Evolutionary conservation across 306 rosid species (phyloP).

Genomic region (Chamaecrista fasciculata): DNA sequence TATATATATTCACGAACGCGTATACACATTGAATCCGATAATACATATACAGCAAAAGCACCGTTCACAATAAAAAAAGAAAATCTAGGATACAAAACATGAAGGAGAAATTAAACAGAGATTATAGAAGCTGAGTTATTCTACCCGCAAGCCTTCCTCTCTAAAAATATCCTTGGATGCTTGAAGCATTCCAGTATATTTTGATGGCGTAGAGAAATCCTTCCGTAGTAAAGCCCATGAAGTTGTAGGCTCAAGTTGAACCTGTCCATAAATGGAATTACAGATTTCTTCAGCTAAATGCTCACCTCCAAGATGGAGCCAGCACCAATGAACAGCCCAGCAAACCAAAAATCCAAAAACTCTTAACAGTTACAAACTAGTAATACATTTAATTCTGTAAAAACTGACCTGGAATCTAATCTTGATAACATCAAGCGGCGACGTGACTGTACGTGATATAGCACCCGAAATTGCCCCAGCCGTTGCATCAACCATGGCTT

Average conservation of each 20-base stretch:
- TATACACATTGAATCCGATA: neutral
- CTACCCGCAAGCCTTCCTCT: constrained; percentile 94
- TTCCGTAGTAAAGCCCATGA: constrained; percentile 61
- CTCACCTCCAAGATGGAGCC: constrained; percentile 12
- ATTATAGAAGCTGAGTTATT: constrained; percentile 21
- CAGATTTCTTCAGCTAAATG: constrained; percentile 25
- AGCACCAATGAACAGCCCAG: constrained; percentile 17
- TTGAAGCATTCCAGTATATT: constrained; percentile 92
- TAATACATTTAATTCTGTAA: neutral
- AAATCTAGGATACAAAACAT: neutral
- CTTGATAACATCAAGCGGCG: constrained; percentile 96
- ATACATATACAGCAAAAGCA: neutral
- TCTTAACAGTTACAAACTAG: neutral
- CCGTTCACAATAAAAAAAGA: neutral
- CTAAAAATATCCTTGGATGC: constrained; percentile 84
- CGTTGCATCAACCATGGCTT: constrained; percentile 58
- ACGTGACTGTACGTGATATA: constrained; percentile 78
- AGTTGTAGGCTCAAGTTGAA: constrained; percentile 92
- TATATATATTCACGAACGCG: neutral
- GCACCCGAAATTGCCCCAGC: constrained; percentile 91
- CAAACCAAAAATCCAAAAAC: constrained; percentile 26
- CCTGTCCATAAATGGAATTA: constrained; percentile 49
- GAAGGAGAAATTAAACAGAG: neutral
- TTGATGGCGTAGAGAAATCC: constrained; percentile 61
- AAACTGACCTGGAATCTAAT: constrained; percentile 87